phyloP scores from a whole-genome alignment of 257 asterid genomes.

The Marsdenia floribunda region DNA sequence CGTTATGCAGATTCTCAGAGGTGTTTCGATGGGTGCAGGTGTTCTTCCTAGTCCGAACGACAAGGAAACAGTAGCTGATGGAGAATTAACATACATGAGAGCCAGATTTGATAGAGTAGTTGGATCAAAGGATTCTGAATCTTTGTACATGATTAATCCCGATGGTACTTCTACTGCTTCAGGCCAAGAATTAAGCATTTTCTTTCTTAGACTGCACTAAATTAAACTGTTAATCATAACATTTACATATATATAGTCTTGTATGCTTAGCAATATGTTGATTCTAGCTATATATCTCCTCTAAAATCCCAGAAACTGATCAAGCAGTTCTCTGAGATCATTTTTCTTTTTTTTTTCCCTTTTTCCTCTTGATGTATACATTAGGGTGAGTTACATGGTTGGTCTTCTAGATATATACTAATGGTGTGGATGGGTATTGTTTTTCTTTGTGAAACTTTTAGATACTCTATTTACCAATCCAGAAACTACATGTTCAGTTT shows the following conservation, averaged over 20 bases:
- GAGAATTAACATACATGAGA: conserved; percentile 76
- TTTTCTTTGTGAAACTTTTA: too few species aligned
- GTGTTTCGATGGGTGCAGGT: conserved; percentile 95
- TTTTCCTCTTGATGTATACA: too few species aligned
- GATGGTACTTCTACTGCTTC: conserved; percentile 66
- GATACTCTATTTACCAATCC: too few species aligned
- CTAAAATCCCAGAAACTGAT: too few species aligned
- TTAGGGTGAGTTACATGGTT: too few species aligned
- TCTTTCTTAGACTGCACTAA: conserved; percentile 48
- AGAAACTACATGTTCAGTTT: too few species aligned
- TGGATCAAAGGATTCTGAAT: conserved; percentile 82
- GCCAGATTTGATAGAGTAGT: conserved; percentile 73
- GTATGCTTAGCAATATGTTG: too few species aligned
- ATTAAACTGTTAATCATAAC: neutral
- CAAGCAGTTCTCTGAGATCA: too few species aligned
- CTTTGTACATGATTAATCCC: conserved; percentile 87
- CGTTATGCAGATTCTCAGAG: conserved; percentile 68
- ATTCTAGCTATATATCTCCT: too few species aligned
- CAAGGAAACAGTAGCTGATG: conserved; percentile 35
- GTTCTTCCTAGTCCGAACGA: conserved; percentile 53
- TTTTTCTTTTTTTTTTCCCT: neutral
- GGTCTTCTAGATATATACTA: too few species aligned
- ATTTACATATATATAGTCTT: neutral
- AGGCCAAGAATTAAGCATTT: conserved; percentile 83
- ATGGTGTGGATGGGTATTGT: too few species aligned